Evolutionary conservation across 768 basidiomycete species (phyloP).

Genomic region (Cystofilobasidium capitatum): DNA sequence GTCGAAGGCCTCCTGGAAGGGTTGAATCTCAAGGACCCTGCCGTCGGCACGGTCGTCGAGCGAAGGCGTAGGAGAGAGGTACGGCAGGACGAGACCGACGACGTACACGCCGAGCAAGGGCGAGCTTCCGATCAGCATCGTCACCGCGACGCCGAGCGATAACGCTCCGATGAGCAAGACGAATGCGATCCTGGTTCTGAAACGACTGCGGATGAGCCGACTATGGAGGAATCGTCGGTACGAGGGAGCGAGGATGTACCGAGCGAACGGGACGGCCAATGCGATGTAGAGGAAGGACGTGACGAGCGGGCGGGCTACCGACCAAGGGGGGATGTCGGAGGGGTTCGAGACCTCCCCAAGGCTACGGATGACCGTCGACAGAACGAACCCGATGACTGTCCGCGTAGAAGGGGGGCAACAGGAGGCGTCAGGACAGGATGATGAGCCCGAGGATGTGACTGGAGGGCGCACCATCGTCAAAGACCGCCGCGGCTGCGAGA

Average conservation of each 20-base stretch:
- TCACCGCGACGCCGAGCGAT: constrained; percentile 27
- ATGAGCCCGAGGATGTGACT: too few species aligned
- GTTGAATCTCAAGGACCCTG: not conserved
- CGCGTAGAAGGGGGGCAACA: not conserved
- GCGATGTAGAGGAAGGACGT: constrained; percentile 50
- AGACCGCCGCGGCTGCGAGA: constrained; percentile 34
- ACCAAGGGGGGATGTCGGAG: constrained; percentile 29
- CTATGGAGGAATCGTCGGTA: constrained; percentile 27
- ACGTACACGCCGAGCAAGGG: constrained; percentile 57
- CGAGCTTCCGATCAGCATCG: constrained; percentile 50
- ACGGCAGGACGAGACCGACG: constrained; percentile 48
- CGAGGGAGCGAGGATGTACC: constrained; percentile 33
- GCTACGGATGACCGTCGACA: constrained; percentile 4
- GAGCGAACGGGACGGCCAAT: constrained; percentile 41
- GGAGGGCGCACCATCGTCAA: constrained; percentile 16
- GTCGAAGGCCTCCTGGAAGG: constrained; percentile 27
- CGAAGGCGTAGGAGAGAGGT: constrained; percentile 29
- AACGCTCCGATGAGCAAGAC: constrained; percentile 42
- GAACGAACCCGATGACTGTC: constrained; percentile 17
- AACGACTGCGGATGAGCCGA: not conserved
- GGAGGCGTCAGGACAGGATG: not conserved
- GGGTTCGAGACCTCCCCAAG: constrained; percentile 3
- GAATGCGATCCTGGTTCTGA: not conserved
- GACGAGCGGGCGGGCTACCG: constrained; percentile 50
- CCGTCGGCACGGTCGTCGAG: not conserved